Base-by-base conservation (phyloP, 345 rosid genomes). In the Anacardium occidentale region DNA sequence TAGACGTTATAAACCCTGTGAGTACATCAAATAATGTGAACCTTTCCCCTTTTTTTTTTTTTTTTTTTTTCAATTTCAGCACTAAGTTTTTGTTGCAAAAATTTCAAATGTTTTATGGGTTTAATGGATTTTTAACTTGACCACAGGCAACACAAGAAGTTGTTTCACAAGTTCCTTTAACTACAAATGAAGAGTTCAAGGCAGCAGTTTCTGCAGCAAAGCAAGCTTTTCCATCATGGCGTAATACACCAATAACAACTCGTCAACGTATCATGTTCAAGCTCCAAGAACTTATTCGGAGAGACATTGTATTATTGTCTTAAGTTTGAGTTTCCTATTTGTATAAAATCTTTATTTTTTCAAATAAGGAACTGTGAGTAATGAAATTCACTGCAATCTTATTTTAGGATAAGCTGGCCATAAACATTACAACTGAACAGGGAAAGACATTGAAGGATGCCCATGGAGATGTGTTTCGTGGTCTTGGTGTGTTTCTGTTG, bases 361-460 rank as follows among this genome's bases (percentile, higher is more conserved):
- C 67, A 42, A 50, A n/a, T 32, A 25, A 25, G 52, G 59, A 65
- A 53, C 62, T 66, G 66, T 42, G 67, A 10, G 59, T 51, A 51
- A 47, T 63, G 24, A 15, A 2, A 7, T 59, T 25, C n/a, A 59
- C 58, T 62, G 20, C 21, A 0, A 62, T 69, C 42, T 12, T 83
- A 42, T 14, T 75, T 10, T 56, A 94, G 98, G 97, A 92, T 74
- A 92, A 92, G 87, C 97, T 94, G 71, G 97, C 98, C 50, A 4
- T 87, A 84, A 91, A 75, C 82, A 94, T 92, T 13, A 95, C 99
- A 1, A 83, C 90, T 2, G 99, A 95, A 80, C 99, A 95, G 71
- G 98, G 99, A 75, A 95, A 95, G 87, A 95, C 98, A 2, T 78
- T 92, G 81, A 95, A 95, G 86, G 98, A 95, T 81, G 95, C 99